A percentile compares a stretch with the other conserved stretches of the same genome.
phyloP scores from a whole-genome alignment of 1,284 basidiomycete species.

The Meira nashicola region DNA sequence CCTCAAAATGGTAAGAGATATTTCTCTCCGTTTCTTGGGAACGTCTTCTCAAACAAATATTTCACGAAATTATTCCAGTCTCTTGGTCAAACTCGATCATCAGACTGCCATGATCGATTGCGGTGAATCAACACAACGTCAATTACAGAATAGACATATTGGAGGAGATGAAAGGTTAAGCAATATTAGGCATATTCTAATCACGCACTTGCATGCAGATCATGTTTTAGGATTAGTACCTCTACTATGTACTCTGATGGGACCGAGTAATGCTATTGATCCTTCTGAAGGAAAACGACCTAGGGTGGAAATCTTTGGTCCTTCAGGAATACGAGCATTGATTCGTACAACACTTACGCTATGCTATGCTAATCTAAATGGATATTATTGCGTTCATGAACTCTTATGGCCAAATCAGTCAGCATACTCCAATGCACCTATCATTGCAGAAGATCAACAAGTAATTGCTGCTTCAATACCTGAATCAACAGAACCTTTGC shows the following conservation, averaged over 20 bases:
- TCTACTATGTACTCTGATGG: slow-evolving; percentile 48
- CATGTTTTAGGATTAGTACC: slow-evolving; percentile 45
- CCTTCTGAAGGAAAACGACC: slow-evolving; percentile 13
- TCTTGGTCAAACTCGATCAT: slow-evolving; percentile 41
- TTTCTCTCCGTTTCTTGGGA: slow-evolving; percentile 45
- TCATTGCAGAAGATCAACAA: not conserved
- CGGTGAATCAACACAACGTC: slow-evolving; percentile 49
- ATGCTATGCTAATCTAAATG: slow-evolving; percentile 41
- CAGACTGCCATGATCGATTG: slow-evolving; percentile 49
- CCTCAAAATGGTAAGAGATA: slow-evolving; percentile 7
- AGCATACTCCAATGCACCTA: slow-evolving; percentile 8
- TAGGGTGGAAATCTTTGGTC: slow-evolving; percentile 42
- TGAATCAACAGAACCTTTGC: slow-evolving; percentile 14
- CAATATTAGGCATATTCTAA: slow-evolving; percentile 42
- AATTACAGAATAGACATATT: slow-evolving; percentile 31
- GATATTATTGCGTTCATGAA: slow-evolving; percentile 48
- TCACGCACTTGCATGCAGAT: slow-evolving; percentile 49
- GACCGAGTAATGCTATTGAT: slow-evolving; percentile 21
- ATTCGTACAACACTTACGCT: slow-evolving; percentile 42
- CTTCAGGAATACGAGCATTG: slow-evolving; percentile 41
- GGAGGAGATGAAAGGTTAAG: slow-evolving; percentile 39
- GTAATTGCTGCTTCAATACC: slow-evolving; percentile 6
- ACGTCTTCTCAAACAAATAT: slow-evolving; percentile 45
- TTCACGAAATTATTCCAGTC: slow-evolving; percentile 45
- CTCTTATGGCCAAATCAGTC: slow-evolving; percentile 41